Conservation (phyloP, 1,284 basidiomycete species). For the Jaminaea rosea region DNA sequence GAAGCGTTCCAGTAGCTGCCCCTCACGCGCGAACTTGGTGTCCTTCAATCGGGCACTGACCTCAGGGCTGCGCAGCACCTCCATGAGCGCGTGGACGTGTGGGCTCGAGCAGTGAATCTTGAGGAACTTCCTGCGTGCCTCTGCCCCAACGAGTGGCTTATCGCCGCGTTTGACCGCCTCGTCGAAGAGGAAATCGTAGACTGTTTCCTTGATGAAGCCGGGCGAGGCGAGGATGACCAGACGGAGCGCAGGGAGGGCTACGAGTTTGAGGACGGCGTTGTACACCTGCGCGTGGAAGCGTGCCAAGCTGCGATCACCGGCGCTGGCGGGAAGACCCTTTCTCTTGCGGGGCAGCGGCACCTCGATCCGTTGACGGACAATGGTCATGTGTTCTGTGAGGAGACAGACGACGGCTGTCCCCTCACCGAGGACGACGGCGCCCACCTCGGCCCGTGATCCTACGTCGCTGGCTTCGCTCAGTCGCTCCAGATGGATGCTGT, state of each 20-base stretch:
- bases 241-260: constrained; percentile 70
- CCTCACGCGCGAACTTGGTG: constrained; percentile 94
- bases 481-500: constrained; percentile 71
- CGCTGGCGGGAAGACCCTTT: constrained; percentile 34
- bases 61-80: constrained; percentile 78
- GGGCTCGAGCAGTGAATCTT: constrained; percentile 85
- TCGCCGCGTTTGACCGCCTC: constrained; percentile 60
- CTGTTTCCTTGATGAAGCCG: constrained; percentile 84
- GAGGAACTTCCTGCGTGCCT: constrained; percentile 70
- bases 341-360: constrained; percentile 79
- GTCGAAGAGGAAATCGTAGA: constrained; percentile 61
- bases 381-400: constrained; percentile 91
- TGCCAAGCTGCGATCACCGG: constrained; percentile 30
- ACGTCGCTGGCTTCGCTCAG: constrained; percentile 80
- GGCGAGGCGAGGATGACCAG: constrained; percentile 94
- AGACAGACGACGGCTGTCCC: constrained; percentile 87
- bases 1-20: constrained; percentile 49
- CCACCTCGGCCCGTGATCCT: constrained; percentile 90
- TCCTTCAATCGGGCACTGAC: constrained; percentile 67
- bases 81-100: constrained; percentile 90
- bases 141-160: constrained; percentile 62
- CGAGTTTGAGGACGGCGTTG: constrained; percentile 76
- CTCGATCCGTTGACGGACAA: constrained; percentile 82
- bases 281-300: constrained; percentile 80
- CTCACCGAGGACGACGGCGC: constrained; percentile 91